Base-by-base conservation (phyloP, 2,329 filamentous ascomycete species). In the Exophiala sp. region DNA sequence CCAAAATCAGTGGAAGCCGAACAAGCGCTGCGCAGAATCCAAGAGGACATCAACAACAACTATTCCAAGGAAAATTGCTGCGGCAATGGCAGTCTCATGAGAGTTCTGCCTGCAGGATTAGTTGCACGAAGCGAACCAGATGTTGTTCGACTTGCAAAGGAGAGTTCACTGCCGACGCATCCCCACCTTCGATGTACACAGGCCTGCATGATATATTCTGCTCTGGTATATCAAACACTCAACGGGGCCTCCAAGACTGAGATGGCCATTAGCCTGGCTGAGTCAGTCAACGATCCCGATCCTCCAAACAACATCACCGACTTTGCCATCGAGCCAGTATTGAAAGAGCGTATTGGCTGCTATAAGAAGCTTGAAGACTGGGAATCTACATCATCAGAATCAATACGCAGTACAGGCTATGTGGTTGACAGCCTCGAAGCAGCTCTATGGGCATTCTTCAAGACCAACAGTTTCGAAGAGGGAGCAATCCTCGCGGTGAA, bases 41-140 rank as follows among this genome's bases (percentile, higher is more conserved):
- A 56, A 21, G 34, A 24, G 41, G 36, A 51, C 12, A 50, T 62
- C n/a, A 42, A 29, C 9, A n/a, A 36, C 10, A 46, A 39, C 7
- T 61, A 57, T 32, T 46, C 50, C 20, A 47, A 57, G 10, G 58
- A 62, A 14, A 47, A 44, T 46, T 62, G 47, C 20, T 68, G 68
- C 39, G 73, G 73, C 0, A 75, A 75, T 49, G 73, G 73, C 10
- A 71, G 68, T 46, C 61, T 75, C 41, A 75, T 76, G 73, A 65
- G 73, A 5, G 68, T 72, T 24, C 62, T 70, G 0, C 71, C 73
- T 0, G 61, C 75, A 8, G 68, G 67, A 1, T 60, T 75, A 2
- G 64, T 66, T 4, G 64, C 66, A 20, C 66, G 62, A 47, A 54
- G 55, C 5, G 59, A 66, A 46, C 29, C 39, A 16, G 49, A 54